phyloP scores from a whole-genome alignment of 2,329 filamentous ascomycete species.

The Clarireedia sp. region DNA sequence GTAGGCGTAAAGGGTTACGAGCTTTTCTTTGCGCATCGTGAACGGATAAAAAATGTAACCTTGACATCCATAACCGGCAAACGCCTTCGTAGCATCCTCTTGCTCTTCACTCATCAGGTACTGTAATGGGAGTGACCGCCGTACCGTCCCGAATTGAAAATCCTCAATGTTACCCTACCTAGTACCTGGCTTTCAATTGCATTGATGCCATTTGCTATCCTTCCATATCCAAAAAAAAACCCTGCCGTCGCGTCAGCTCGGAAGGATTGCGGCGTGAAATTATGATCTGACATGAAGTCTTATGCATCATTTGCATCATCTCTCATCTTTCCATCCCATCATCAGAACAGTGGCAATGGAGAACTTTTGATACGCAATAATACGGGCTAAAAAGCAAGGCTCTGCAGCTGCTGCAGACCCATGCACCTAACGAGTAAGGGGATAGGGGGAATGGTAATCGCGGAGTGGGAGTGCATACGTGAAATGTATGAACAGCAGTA shows the following conservation, averaged over 20 bases:
- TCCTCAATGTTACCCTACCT: background rate
- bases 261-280: background rate
- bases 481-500: constrained; percentile 2
- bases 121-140: background rate
- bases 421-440: constrained; percentile 9
- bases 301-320: background rate
- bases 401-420: background rate
- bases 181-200: background rate
- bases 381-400: background rate
- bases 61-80: background rate
- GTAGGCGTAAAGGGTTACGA: background rate
- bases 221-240: background rate
- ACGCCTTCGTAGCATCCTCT: background rate
- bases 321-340: background rate
- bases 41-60: background rate
- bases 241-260: background rate
- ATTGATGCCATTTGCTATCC: background rate
- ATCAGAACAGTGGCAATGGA: background rate
- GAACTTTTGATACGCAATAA: background rate
- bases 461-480: background rate
- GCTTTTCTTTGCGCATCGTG: too few species aligned
- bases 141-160: background rate
- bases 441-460: background rate
- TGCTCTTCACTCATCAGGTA: background rate
- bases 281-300: background rate